Conservation (phyloP, 2,329 filamentous ascomycete species). For the Cordyceps farinosa region DNA sequence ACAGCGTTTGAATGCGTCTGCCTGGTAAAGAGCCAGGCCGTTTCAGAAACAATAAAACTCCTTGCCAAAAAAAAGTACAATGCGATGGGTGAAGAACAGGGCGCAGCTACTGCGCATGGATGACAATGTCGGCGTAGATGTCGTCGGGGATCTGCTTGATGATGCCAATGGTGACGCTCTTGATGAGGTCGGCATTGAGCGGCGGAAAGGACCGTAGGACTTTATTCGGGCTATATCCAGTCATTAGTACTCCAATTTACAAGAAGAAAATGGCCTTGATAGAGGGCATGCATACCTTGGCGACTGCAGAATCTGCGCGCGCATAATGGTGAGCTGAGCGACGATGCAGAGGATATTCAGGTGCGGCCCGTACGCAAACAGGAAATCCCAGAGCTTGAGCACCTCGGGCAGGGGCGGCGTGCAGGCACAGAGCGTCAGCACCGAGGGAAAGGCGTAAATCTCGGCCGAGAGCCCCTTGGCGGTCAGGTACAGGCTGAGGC, state of each 20-base stretch:
- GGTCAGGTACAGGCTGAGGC: slow-evolving; percentile 78
- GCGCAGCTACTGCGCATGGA: slow-evolving; percentile 65
- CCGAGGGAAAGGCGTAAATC: slow-evolving; percentile 94
- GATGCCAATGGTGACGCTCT: slow-evolving; percentile 78
- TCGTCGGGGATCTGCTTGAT: slow-evolving; percentile 88
- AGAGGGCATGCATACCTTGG: slow-evolving; percentile 60
- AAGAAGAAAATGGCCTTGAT: slow-evolving; percentile 3
- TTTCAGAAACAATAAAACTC: neutral
- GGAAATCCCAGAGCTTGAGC: slow-evolving; percentile 89
- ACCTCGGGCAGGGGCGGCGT: slow-evolving; percentile 94
- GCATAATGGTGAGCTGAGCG: slow-evolving; percentile 84
- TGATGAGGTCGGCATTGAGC: slow-evolving; percentile 78
- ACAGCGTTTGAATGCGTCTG: neutral
- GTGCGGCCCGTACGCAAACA: slow-evolving; percentile 93
- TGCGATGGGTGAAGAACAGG: neutral
- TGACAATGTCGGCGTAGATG: slow-evolving; percentile 84
- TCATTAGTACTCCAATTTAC: slow-evolving; percentile 14
- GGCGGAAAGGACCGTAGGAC: slow-evolving; percentile 83
- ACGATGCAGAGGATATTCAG: slow-evolving; percentile 96
- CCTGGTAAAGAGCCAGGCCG: neutral
- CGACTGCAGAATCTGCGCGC: slow-evolving; percentile 77
- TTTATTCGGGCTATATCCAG: slow-evolving; percentile 77
- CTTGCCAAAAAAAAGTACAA: neutral
- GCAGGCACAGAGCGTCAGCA: slow-evolving; percentile 90
- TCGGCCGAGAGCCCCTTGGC: slow-evolving; percentile 86